Evolutionary conservation across 176 grass and related monocot genomes (phyloP), one percentile per base, ranked within the genome.

Genomic region (Tillandsia fasciculata): DNA sequence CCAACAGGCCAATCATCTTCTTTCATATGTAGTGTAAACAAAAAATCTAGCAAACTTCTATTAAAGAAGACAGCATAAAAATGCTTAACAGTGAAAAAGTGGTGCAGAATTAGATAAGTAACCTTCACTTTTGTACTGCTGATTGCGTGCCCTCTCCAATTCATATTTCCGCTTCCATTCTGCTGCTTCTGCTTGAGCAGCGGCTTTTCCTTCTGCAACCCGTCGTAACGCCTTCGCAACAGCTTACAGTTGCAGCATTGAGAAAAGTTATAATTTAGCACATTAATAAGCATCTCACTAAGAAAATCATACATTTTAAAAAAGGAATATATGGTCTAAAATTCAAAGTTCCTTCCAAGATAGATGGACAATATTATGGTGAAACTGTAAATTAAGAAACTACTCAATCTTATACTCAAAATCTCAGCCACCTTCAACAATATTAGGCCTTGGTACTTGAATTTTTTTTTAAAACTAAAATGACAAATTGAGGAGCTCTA

Each of bases 81-180:
- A 74, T 75, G 70, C 3, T 64, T 65, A 42, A 48, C 24, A 64
- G 3, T 22, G 11, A 64, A 73, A 28, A 9, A 59, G 3, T 47
- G 49, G 8, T 18, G 24, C 56, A 18, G 56, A 15, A 42, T 42
- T 86, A 28, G 49, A 82, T 58, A 76, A 61, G 57, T 64, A 26
- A 92, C 92, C 81, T 89, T 83, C 83, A 54, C 51, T 81, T 83
- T 77, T 68, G 84, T 69, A 51, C 54, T 76, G 67, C 70, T 80
- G 53, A 51, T 72, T 89, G 52, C 78, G 78, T 63, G 75, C 81
- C 48, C 77, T 91, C 69, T 92, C 88, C 63, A 81, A 63, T 79
- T 96, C 86, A 71, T 96, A 91, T 69, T 91, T 96, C 63, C 76
- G 86, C 78, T 91, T 96, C 88, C 92, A 96, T 71, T 89, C 86